Evolutionary conservation across 495 filamentous ascomycete genomes (phyloP), one percentile per base, ranked within the genome.

Genomic region (Aspergillus diversus): DNA sequence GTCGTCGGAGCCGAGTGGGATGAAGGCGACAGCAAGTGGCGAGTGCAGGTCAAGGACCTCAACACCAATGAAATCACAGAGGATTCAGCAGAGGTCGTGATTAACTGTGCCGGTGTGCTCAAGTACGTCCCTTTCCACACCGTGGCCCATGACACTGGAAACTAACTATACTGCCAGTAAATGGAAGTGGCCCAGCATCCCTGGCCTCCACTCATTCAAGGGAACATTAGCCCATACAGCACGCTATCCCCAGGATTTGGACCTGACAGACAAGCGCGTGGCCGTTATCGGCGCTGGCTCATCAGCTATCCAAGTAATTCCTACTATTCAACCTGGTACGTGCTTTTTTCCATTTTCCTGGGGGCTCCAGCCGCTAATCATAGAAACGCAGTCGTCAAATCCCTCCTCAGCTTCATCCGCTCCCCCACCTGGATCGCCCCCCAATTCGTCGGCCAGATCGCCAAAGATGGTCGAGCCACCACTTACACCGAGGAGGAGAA

Each of bases 271-370:
- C 2, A 85, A 83, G 61, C 67, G 60, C 1, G 79, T 87, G 17
- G 81, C 74, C 3, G 63, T 84, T 1, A 77, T 86, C 33, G 84
- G 83, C 32, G 71, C 5, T 72, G 80, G 81, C 63, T 73, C 70
- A 5, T 77, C 74, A 51, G 71, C 63, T 8, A 65, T 74, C 16
- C 86, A 89, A 65, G 75, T 88, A 9, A 76, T 90, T 6, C 84
- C 86, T 0, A 76, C 77, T 21, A 77, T 89, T 6, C 82, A 86
- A 55, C 80, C 79, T 4, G 39, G 39, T 43, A 43, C 11, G n/a
- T n/a, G n/a, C n/a, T n/a, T n/a, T n/a, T n/a, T n/a, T n/a, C n/a
- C n/a, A n/a, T n/a, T n/a, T n/a, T n/a, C n/a, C n/a, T n/a, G n/a
- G n/a, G n/a, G n/a, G n/a, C n/a, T n/a, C 12, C 12, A 11, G 4